Evolutionary conservation across 73 alveolate species (phyloP).

Genomic region (Paramecium tetraurelia): DNA sequence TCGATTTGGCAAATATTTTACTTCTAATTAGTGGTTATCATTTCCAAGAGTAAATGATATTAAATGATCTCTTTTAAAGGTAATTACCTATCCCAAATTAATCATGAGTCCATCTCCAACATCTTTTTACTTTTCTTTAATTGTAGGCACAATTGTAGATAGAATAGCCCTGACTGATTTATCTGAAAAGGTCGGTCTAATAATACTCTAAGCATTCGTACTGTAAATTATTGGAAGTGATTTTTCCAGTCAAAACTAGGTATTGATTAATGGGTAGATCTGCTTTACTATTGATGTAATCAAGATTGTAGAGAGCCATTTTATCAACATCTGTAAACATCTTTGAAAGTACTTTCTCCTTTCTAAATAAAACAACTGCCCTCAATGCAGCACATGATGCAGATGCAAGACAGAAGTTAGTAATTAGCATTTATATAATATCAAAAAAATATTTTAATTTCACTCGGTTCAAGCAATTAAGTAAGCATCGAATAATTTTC

Average conservation of each 20-base stretch:
- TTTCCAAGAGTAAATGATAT: neutral
- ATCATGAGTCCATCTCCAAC: neutral
- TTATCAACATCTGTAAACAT: slow-evolving; percentile 30
- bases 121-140: neutral
- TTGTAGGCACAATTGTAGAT: neutral
- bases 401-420: neutral
- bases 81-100: neutral
- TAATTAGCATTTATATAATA: neutral
- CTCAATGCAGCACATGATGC: slow-evolving; percentile 21
- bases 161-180: neutral
- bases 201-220: neutral
- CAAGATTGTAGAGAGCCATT: slow-evolving; percentile 16
- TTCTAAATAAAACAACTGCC: neutral
- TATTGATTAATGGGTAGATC: slow-evolving; percentile 23
- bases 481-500: neutral
- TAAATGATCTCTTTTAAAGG: neutral
- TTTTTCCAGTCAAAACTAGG: slow-evolving; percentile 13
- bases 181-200: neutral
- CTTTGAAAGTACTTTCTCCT: neutral
- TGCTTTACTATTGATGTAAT: neutral
- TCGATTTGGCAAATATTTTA: neutral
- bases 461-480: neutral
- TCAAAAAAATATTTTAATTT: neutral
- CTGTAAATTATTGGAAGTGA: neutral
- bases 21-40: neutral